These are phyloP conservation scores for Glycine tomentella DNA, from an alignment of 306 rosid genomes.

Conservation along the genomic window DNA sequence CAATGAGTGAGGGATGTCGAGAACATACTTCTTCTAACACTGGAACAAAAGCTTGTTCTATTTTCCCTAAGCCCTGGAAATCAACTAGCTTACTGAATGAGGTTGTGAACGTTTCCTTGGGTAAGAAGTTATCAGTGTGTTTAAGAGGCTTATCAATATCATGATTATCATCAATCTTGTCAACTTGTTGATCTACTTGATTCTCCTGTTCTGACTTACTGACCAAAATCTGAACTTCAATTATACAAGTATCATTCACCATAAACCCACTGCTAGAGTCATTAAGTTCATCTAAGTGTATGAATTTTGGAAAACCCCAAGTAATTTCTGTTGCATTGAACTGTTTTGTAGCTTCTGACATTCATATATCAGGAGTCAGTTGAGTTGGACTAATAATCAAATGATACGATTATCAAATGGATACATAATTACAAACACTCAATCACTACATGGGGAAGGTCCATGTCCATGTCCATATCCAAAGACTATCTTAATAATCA, in stretches of 20 bases:
- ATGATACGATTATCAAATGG: too few species aligned
- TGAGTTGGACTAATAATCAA: neutral
- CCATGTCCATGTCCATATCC: too few species aligned
- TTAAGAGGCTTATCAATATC: too few species aligned
- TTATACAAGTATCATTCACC: conserved; percentile 57
- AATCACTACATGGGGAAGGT: too few species aligned
- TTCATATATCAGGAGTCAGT: conserved; percentile 27
- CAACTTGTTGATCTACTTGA: neutral
- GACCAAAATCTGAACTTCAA: conserved; percentile 66
- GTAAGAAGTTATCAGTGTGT: too few species aligned
- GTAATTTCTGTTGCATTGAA: conserved; percentile 56
- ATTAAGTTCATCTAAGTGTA: conserved; percentile 62
- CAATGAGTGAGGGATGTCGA: conserved; percentile 1
- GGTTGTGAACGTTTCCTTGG: neutral
- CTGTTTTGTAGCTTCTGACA: conserved; percentile 55
- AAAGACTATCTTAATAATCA: too few species aligned
- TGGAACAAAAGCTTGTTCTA: conserved; percentile 34
- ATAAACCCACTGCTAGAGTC: conserved; percentile 64
- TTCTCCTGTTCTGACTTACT: conserved; percentile 3
- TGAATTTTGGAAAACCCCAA: conserved; percentile 71
- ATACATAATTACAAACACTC: too few species aligned
- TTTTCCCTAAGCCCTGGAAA: conserved; percentile 5
- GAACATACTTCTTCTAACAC: conserved; percentile 24
- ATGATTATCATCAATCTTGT: too few species aligned
- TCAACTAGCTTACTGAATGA: neutral